Conservation (phyloP, 495 filamentous ascomycete genomes). For the Talaromyces borbonicus region DNA sequence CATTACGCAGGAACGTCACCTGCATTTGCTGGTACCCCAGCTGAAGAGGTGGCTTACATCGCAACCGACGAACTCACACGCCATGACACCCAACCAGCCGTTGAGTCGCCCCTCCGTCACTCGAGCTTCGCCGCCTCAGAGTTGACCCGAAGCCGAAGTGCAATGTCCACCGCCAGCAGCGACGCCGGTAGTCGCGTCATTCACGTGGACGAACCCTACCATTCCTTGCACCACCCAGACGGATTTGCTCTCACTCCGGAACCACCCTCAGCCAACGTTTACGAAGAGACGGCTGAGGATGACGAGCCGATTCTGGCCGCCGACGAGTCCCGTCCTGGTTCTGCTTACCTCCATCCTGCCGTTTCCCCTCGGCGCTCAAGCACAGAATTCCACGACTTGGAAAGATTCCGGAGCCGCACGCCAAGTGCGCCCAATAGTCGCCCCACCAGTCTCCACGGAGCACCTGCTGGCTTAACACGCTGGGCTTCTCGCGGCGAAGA, state of each 20-base stretch:
- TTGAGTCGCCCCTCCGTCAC: constrained; percentile 51
- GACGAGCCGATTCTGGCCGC: constrained; percentile 80
- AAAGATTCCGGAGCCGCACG: constrained; percentile 37
- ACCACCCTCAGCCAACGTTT: constrained; percentile 20
- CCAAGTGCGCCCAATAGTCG: constrained; percentile 58
- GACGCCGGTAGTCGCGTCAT: constrained; percentile 49
- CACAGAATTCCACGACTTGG: constrained; percentile 38
- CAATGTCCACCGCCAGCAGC: constrained; percentile 34
- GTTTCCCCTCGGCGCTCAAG: constrained; percentile 59
- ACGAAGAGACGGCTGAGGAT: constrained; percentile 34
- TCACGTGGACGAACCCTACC: constrained; percentile 65
- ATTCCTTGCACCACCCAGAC: constrained; percentile 51
- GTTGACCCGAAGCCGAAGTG: constrained; percentile 14
- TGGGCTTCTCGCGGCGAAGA: constrained; percentile 41
- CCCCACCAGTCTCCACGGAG: constrained; percentile 52
- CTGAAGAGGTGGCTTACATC: constrained; percentile 70
- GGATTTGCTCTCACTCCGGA: constrained; percentile 39
- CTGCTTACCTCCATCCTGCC: constrained; percentile 59
- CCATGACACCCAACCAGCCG: constrained; percentile 31
- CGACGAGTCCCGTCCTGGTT: constrained; percentile 80
- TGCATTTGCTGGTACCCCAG: constrained; percentile 51
- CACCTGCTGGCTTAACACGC: constrained; percentile 32
- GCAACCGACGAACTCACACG: constrained; percentile 65
- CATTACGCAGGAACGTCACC: constrained; percentile 46
- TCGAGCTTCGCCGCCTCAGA: constrained; percentile 37